Percentiles rank a stretch among this genome's conserved stretches.
phyloP scores from a whole-genome alignment of 1,139 yeast species.

The Debaryomyces coudertii region DNA sequence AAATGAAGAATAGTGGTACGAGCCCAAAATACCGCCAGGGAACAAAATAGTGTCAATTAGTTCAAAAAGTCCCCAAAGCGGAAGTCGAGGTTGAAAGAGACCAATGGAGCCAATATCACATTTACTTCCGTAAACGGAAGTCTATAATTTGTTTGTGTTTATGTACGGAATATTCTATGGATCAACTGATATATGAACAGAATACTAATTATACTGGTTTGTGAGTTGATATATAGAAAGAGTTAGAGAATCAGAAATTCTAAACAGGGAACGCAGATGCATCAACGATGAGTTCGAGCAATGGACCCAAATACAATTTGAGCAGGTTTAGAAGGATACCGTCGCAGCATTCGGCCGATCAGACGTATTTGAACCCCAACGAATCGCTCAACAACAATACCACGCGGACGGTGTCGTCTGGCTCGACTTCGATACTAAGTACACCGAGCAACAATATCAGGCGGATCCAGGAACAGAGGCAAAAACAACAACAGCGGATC shows the following conservation, averaged over 20 bases:
- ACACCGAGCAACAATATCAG: constrained; percentile 38
- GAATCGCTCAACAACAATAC: constrained; percentile 24
- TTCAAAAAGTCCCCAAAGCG: not conserved
- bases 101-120: not conserved
- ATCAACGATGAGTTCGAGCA: constrained; percentile 17
- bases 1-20: too few relatives aligned
- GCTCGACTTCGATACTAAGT: constrained; percentile 37
- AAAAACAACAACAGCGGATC: constrained; percentile 17
- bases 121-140: constrained; percentile 11
- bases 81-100: not conserved
- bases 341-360: constrained; percentile 22
- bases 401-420: constrained; percentile 33
- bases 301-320: constrained; percentile 6
- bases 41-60: too few relatives aligned
- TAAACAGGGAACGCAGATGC: not conserved
- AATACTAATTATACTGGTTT: not conserved
- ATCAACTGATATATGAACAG: too few relatives aligned
- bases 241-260: not conserved
- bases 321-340: constrained; percentile 20
- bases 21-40: too few relatives aligned
- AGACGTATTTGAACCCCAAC: constrained; percentile 24
- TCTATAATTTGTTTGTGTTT: constrained; percentile 4
- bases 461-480: constrained; percentile 18
- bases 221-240: not conserved
- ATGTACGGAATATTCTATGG: too few relatives aligned